Evolutionary conservation across 2,329 filamentous ascomycete genomes (phyloP).

Genomic region (Pseudopithomyces maydicus): DNA sequence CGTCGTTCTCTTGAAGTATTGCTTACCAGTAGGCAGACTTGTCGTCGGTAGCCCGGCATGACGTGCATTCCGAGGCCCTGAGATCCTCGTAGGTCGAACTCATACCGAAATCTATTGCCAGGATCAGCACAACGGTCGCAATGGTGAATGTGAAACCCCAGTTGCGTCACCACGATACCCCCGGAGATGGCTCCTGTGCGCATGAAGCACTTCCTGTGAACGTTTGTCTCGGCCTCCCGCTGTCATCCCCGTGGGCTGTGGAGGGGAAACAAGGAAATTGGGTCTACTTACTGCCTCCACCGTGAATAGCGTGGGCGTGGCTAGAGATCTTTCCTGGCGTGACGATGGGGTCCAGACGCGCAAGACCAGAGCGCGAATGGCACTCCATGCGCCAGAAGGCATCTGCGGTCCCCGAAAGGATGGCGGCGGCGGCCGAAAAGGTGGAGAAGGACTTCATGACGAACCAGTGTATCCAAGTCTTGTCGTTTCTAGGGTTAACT

Average conservation of each 20-base stretch:
- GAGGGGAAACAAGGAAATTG: constrained; percentile 57
- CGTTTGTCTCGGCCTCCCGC: constrained; percentile 6
- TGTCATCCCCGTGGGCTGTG: constrained; percentile 59
- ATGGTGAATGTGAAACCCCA: constrained; percentile 25
- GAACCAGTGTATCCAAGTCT: background rate
- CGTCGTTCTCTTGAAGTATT: too few species aligned
- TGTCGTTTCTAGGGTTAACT: constrained; percentile 6
- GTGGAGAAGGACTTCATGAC: constrained; percentile 39
- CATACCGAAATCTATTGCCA: constrained; percentile 58
- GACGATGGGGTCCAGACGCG: constrained; percentile 58
- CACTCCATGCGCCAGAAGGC: constrained; percentile 75
- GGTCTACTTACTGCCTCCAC: constrained; percentile 57
- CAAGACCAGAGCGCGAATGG: constrained; percentile 63
- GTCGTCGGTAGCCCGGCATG: constrained; percentile 58
- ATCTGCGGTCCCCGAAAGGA: constrained; percentile 53
- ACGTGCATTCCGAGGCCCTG: constrained; percentile 69
- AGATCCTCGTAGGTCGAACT: constrained; percentile 67
- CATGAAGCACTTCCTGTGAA: constrained; percentile 3
- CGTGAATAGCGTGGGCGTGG: constrained; percentile 41
- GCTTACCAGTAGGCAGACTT: constrained; percentile 49
- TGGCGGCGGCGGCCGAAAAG: constrained; percentile 33
- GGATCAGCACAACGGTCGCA: constrained; percentile 26
- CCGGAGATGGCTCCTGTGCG: constrained; percentile 10
- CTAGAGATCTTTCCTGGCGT: constrained; percentile 32
- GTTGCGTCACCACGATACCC: constrained; percentile 20